Evolutionary conservation across 352 stramenopile genomes (phyloP).

Genomic region (Elongisporangium prolatum): DNA sequence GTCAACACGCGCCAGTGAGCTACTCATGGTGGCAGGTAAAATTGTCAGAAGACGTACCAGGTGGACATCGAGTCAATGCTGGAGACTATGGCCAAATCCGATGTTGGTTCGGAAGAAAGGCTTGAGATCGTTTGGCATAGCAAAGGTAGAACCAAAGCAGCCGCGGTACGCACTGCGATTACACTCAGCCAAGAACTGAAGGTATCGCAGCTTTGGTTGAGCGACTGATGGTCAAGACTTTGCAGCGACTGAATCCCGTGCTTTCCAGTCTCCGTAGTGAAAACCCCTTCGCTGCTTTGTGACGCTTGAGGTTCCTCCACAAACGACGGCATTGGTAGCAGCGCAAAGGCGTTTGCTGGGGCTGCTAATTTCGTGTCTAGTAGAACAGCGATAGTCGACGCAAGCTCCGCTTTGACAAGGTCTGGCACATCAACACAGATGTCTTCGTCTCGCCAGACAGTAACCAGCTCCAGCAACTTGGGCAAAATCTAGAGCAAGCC

Average conservation of each 20-base stretch:
- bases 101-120: slow-evolving; percentile 11
- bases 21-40: background rate
- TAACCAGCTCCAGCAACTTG: slow-evolving; percentile 33
- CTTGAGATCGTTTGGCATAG: slow-evolving; percentile 30
- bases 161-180: slow-evolving; percentile 19
- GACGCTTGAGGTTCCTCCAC: slow-evolving; percentile 25
- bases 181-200: slow-evolving; percentile 38
- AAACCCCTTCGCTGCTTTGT: background rate
- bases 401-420: slow-evolving; percentile 43
- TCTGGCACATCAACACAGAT: slow-evolving; percentile 20
- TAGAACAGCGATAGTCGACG: slow-evolving; percentile 45
- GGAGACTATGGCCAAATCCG: slow-evolving; percentile 8
- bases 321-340: slow-evolving; percentile 56
- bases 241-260: background rate
- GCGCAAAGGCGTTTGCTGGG: slow-evolving; percentile 31
- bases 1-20: background rate
- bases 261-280: background rate
- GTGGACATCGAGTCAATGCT: slow-evolving; percentile 14
- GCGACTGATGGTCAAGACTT: slow-evolving; percentile 1
- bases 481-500: slow-evolving; percentile 15
- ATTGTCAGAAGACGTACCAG: slow-evolving; percentile 10
- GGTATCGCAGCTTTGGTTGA: slow-evolving; percentile 33
- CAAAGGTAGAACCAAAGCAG: slow-evolving; percentile 29
- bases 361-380: slow-evolving; percentile 47
- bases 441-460: slow-evolving; percentile 9